These are phyloP conservation scores for Phytopythium boreale DNA, from an alignment of 352 stramenopile species.

Conservation along the genomic window DNA sequence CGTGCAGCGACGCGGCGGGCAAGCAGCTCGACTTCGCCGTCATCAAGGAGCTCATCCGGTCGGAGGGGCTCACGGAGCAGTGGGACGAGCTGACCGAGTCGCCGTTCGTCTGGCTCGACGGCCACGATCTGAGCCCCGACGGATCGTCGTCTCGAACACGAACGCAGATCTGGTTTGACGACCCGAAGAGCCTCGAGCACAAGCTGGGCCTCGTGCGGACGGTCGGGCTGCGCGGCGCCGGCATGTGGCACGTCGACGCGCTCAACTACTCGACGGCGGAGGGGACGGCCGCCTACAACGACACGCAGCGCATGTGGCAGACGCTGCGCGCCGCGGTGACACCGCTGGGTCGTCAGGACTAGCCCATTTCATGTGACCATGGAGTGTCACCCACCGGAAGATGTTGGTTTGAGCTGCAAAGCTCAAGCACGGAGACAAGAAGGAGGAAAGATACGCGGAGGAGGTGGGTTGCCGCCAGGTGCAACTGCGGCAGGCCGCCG, in stretches of 20 bases:
- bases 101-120: conserved; percentile 39
- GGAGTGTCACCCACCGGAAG: background rate
- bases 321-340: conserved; percentile 33
- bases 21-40: conserved; percentile 59
- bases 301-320: conserved; percentile 54
- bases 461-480: background rate
- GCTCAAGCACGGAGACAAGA: background rate
- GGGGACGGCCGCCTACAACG: conserved; percentile 16
- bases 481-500: background rate
- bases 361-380: background rate
- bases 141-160: conserved; percentile 3
- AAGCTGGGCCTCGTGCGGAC: conserved; percentile 58
- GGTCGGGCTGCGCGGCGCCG: conserved; percentile 52
- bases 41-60: conserved; percentile 35
- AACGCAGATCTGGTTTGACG: conserved; percentile 76
- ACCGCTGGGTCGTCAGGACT: background rate
- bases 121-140: conserved; percentile 4
- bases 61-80: conserved; percentile 20
- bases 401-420: background rate
- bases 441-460: background rate
- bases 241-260: conserved; percentile 83
- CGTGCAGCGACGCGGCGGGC: conserved; percentile 75
- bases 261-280: conserved; percentile 46
- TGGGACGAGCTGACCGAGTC: conserved; percentile 60
- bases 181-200: conserved; percentile 43